Evolutionary conservation across 345 rosid genomes (phyloP).

Genomic region (Physaria fendleri): DNA sequence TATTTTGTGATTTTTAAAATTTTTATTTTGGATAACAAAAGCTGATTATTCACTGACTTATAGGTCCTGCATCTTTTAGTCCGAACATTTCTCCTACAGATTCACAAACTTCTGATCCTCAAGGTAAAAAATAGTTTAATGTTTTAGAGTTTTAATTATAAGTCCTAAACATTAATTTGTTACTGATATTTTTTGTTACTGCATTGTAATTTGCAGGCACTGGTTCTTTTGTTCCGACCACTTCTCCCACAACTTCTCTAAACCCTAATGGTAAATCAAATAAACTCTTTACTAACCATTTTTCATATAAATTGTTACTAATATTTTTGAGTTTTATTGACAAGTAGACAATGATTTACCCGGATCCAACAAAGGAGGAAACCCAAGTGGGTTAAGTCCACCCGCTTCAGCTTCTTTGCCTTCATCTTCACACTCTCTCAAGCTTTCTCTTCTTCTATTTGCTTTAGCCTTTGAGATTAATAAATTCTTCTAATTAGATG

Average conservation of each 20-base stretch:
- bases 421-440: slow-evolving; percentile 45
- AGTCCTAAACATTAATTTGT: no score
- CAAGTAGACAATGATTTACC: background rate
- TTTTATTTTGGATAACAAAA: no score
- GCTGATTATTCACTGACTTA: no score
- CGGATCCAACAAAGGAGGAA: slow-evolving; percentile 30
- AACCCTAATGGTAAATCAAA: slow-evolving; percentile 19
- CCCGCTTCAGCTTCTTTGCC: slow-evolving; percentile 46
- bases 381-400: slow-evolving; percentile 8
- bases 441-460: slow-evolving; percentile 38
- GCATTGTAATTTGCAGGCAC: no score
- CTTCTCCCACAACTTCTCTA: background rate
- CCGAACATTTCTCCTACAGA: slow-evolving; percentile 40
- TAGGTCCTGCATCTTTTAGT: slow-evolving; percentile 51
- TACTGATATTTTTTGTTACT: no score
- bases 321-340: no score
- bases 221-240: no score
- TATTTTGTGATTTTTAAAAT: background rate
- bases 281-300: background rate
- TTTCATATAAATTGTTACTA: slow-evolving; percentile 10
- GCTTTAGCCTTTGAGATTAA: slow-evolving; percentile 35
- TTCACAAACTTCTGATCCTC: no score
- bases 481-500: slow-evolving; percentile 21
- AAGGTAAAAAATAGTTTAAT: no score
- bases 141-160: no score